These are phyloP conservation scores for Penicillium sp. DNA, from an alignment of 2,329 filamentous ascomycete species.

Conservation along the genomic window DNA sequence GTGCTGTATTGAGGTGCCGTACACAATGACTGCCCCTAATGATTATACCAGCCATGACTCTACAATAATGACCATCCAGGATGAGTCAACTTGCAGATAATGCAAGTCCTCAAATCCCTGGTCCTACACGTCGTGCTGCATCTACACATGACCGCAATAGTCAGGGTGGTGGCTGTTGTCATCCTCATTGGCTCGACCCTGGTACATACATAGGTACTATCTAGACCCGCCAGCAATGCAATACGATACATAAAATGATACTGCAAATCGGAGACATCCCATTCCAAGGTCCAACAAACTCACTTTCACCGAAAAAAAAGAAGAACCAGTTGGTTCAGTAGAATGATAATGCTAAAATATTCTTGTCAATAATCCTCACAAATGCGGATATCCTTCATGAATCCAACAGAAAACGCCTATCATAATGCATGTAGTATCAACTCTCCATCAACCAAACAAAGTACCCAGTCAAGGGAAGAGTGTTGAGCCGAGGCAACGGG, in stretches of 20 bases:
- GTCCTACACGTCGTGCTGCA: slow-evolving; percentile 9
- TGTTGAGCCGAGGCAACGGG: neutral
- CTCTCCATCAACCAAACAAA: neutral
- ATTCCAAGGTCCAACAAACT: neutral
- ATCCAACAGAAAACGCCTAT: slow-evolving; percentile 4
- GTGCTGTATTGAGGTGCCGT: neutral
- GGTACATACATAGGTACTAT: neutral
- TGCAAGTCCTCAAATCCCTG: neutral
- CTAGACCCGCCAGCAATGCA: neutral
- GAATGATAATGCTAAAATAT: slow-evolving; percentile 2
- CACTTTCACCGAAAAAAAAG: neutral
- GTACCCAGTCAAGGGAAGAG: neutral
- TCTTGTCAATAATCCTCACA: neutral
- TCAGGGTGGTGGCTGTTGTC: neutral
- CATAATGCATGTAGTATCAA: slow-evolving; percentile 2
- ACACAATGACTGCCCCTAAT: neutral
- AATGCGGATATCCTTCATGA: neutral
- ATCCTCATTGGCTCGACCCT: neutral
- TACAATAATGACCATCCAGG: neutral
- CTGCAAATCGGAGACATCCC: neutral
- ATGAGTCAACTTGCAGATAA: slow-evolving; percentile 8
- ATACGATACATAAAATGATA: neutral
- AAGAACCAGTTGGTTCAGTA: neutral
- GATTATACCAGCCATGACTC: neutral
- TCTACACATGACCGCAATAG: neutral